These are phyloP conservation scores for Debaryomyces tyrocola DNA, from an alignment of 805 yeast genomes.

Conservation along the genomic window DNA sequence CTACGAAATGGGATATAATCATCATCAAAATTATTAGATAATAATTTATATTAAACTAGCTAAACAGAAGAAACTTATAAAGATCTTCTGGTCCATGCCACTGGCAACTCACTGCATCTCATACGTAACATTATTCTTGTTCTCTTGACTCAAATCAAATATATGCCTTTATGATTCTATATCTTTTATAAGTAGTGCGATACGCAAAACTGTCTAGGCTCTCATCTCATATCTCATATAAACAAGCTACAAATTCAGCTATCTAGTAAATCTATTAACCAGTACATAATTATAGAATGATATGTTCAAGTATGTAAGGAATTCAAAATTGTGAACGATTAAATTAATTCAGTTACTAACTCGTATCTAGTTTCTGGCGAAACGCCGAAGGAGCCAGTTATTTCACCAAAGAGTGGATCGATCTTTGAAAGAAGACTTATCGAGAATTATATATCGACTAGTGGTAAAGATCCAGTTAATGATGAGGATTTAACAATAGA, in stretches of 20 bases:
- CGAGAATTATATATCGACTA: slow-evolving; percentile 58
- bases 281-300: slow-evolving; percentile 8
- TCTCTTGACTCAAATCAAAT: no score
- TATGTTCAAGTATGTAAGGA: slow-evolving; percentile 21
- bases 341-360: slow-evolving; percentile 10
- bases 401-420: slow-evolving; percentile 69
- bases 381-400: slow-evolving; percentile 66
- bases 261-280: not conserved
- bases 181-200: not conserved
- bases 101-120: no score
- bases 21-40: slow-evolving; percentile 3
- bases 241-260: not conserved
- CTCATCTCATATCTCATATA: slow-evolving; percentile 1
- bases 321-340: not conserved
- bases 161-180: no score
- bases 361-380: slow-evolving; percentile 59
- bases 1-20: slow-evolving; percentile 25
- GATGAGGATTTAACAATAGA: slow-evolving; percentile 57
- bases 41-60: no score
- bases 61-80: no score
- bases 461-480: slow-evolving; percentile 74
- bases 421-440: slow-evolving; percentile 68
- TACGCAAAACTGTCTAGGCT: not conserved
- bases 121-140: no score
- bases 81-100: no score